Evolutionary conservation across 495 filamentous ascomycete genomes (phyloP).

Genomic region (Coniosporium apollinis): DNA sequence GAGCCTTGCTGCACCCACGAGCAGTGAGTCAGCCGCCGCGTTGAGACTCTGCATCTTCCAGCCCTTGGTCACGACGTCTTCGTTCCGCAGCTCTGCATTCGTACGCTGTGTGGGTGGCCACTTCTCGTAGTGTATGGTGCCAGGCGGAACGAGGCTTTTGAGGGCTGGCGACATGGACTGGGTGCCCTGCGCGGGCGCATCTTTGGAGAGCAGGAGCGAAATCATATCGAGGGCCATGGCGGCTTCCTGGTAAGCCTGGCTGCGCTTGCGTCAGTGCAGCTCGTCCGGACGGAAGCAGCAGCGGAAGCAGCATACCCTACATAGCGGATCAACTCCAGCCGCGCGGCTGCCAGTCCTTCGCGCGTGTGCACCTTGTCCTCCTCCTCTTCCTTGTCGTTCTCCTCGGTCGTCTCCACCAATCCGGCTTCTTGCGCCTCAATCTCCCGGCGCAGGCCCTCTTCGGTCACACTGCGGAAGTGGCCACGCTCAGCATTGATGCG

Average conservation of each 20-base stretch:
- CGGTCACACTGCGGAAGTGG: conserved; percentile 21
- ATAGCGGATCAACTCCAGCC: conserved; percentile 10
- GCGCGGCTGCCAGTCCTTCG: conserved; percentile 3
- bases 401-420: neutral
- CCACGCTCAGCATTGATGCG: conserved; percentile 20
- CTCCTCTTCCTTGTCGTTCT: conserved; percentile 3
- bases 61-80: conserved; percentile 47
- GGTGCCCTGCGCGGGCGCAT: conserved; percentile 48
- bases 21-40: conserved; percentile 51
- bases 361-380: conserved; percentile 3
- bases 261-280: too few species aligned
- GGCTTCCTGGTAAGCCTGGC: conserved; percentile 44
- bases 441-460: conserved; percentile 42
- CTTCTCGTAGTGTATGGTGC: conserved; percentile 57
- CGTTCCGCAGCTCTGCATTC: conserved; percentile 32
- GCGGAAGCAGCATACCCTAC: conserved; percentile 1
- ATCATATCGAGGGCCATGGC: conserved; percentile 61
- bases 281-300: too few species aligned
- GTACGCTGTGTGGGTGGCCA: conserved; percentile 34
- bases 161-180: conserved; percentile 50
- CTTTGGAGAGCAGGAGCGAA: conserved; percentile 67
- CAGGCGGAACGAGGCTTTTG: conserved; percentile 50
- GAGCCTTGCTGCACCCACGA: conserved; percentile 54
- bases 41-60: conserved; percentile 66
- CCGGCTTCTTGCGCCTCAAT: conserved; percentile 37